A percentile compares a stretch with the other conserved stretches of the same genome.
These are phyloP conservation scores for Phyllosticta paracitricarpa DNA, from an alignment of 2,329 filamentous ascomycete genomes.

Conservation along the genomic window DNA sequence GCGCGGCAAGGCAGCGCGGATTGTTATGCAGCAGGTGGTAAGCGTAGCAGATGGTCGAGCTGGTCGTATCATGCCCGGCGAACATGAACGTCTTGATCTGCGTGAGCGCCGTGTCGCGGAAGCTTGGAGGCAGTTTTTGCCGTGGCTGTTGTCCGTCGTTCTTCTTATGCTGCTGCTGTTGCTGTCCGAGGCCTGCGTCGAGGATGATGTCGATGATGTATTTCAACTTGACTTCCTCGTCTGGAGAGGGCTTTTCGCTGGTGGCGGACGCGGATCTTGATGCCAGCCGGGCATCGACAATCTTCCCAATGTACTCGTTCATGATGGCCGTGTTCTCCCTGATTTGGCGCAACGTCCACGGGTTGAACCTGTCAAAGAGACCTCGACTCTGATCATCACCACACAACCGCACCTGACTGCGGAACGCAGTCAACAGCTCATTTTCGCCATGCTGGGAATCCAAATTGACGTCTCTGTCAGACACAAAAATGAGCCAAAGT, in stretches of 20 bases:
- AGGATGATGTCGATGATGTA: not conserved
- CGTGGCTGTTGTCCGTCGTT: not conserved
- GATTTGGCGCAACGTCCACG: not conserved
- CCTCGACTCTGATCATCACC: not conserved
- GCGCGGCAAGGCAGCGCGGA: constrained; percentile 14
- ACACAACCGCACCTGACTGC: not conserved
- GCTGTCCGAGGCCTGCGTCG: not conserved
- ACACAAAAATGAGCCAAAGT: not conserved
- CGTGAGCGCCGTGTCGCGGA: not conserved
- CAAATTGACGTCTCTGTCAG: not conserved
- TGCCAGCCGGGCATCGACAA: not conserved
- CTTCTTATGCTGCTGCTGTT: not conserved
- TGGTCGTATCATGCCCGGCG: constrained; percentile 27
- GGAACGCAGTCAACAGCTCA: not conserved
- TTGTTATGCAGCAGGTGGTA: constrained; percentile 21
- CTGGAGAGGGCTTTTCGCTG: not conserved
- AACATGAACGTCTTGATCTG: constrained; percentile 26
- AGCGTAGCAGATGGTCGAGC: constrained; percentile 22
- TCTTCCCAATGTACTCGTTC: not conserved
- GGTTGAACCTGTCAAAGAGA: not conserved
- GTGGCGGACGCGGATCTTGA: not conserved
- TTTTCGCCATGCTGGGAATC: not conserved
- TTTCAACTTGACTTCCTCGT: not conserved
- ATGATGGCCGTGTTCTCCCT: not conserved
- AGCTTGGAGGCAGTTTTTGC: not conserved